Conservation (phyloP, 768 basidiomycete species). For the Podaxis sp. region DNA sequence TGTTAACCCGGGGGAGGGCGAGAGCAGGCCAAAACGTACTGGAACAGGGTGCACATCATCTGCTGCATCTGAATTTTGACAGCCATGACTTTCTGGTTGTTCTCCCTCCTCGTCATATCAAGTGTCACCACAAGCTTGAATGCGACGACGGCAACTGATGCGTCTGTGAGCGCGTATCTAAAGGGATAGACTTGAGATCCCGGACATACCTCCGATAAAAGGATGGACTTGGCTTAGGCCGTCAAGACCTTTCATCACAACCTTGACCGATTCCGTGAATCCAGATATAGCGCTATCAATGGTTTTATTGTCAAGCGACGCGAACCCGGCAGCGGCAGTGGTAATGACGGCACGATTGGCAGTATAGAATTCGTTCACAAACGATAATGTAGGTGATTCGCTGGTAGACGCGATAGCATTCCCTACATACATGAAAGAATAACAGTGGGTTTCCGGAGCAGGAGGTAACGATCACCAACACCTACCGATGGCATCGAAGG, state of each 20-base stretch:
- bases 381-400: neutral
- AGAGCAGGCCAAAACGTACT: constrained; percentile 30
- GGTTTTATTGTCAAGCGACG: constrained; percentile 14
- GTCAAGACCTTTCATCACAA: constrained; percentile 31
- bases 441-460: too few species aligned
- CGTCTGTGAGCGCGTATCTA: neutral
- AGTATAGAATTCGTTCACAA: constrained; percentile 24
- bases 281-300: constrained; percentile 29
- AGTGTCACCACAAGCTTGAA: constrained; percentile 50
- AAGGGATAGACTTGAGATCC: neutral
- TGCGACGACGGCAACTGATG: constrained; percentile 44
- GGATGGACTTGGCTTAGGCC: constrained; percentile 35
- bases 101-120: constrained; percentile 49
- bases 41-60: constrained; percentile 45
- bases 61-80: constrained; percentile 52
- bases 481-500: neutral
- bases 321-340: constrained; percentile 14
- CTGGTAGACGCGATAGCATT: neutral
- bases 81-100: constrained; percentile 47
- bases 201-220: constrained; percentile 33
- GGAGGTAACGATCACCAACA: neutral
- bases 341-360: constrained; percentile 16
- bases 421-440: neutral
- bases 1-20: constrained; percentile 6
- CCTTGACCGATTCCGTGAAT: constrained; percentile 28